Conservation (phyloP, 2,329 filamentous ascomycete species). For the Trichoderma atroviride region DNA sequence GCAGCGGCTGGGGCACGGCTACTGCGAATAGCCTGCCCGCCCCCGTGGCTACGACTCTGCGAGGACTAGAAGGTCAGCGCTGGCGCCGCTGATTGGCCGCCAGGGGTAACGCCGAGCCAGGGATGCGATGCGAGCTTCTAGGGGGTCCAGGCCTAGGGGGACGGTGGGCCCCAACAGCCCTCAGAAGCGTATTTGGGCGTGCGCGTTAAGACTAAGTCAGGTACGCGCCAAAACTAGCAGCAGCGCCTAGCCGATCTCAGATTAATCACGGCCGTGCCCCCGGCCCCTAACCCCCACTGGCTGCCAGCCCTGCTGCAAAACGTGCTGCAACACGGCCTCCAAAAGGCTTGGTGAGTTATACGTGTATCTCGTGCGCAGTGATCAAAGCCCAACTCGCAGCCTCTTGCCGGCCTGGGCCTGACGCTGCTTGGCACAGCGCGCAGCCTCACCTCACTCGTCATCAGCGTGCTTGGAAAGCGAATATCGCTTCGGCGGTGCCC, state of each 20-base stretch:
- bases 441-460: not conserved
- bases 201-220: slow-evolving; percentile 6
- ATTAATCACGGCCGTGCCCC: not conserved
- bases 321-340: not conserved
- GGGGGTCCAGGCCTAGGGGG: not conserved
- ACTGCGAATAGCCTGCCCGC: not conserved
- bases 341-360: not conserved
- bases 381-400: not conserved
- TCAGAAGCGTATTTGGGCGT: not conserved
- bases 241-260: slow-evolving; percentile 9
- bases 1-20: not conserved
- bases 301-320: not conserved
- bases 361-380: not conserved
- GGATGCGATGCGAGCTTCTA: slow-evolving; percentile 10
- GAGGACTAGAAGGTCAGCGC: not conserved
- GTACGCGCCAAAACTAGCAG: slow-evolving; percentile 1
- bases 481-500: not conserved
- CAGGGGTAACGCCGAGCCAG: not conserved
- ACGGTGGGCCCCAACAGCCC: not conserved
- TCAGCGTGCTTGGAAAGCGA: not conserved
- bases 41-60: not conserved
- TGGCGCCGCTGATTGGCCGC: slow-evolving; percentile 8
- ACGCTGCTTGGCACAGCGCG: not conserved
- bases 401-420: not conserved
- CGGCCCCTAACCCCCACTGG: slow-evolving; percentile 5